Evolutionary conservation across 2,329 filamentous ascomycete species (phyloP), one percentile per base, ranked within the genome.

Genomic region (Mycosphaerelloides madeirae): DNA sequence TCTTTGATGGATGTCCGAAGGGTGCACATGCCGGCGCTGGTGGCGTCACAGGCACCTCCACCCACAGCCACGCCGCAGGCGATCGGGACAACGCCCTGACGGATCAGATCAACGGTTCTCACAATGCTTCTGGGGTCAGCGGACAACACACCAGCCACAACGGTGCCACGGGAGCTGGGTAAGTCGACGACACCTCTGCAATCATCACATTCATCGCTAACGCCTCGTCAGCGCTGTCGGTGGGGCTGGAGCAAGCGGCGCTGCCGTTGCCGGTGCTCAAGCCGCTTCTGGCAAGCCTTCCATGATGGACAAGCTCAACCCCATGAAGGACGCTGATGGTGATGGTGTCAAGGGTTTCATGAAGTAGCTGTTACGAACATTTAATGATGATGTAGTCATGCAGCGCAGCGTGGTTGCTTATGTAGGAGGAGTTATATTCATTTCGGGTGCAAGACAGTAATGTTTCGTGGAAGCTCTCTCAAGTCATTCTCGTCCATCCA

Each of bases 1-100:
- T 76, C 29, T 84, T 81, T 47, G 73, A 77, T 31, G 82, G 83
- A 9, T 80, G 81, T 51, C 81, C 81, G 3, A 72, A 74, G 53
- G 46, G 50, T 15, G 46, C 55, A 22, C 53, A 56, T 13, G 19
- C 16, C 8, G 38, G 28, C 19, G 33, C 12, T 16, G 29, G 25
- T 11, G 35, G 35, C 20, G 16, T 7, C 20, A 5, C 18, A 28
- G 15, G 29, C 37, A 31, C n/a, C 19, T 14, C 8, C 28, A n/a
- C 5, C n/a, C 22, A 19, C 37, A 12, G 14, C 29, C 7, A 11
- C 25, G 11, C 6, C n/a, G 11, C 25, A 12, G 38, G 25, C 29
- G 19, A 20, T 16, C 28, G 14, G 3, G 15, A 14, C 18, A 29
- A 15, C 15, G 33, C 16, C 9, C 15, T 12, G 33, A 35, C 33